Evolutionary conservation across 192 early-diverging fungal genomes (phyloP), one percentile per base, ranked within the genome.

Genomic region (Backusella morwellensis): DNA sequence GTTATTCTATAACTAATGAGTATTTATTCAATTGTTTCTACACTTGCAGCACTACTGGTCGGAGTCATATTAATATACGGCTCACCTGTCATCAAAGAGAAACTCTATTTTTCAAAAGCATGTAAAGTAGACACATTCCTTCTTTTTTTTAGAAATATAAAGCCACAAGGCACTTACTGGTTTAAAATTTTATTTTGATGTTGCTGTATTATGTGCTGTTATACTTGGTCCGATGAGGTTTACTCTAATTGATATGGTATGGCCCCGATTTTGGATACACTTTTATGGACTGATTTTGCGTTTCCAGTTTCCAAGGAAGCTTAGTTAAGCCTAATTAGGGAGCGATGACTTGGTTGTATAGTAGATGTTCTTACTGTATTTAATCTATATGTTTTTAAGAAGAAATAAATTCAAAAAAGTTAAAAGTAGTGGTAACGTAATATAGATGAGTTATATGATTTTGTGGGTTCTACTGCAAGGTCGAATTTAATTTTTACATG

Each of bases 161-260:
- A 23, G 26, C 2, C 8, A 59, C 54, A 26, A 21, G 21, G 11
- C 19, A 59, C 23, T n/a, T 9, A 23, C 26, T 12, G 8, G 34
- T 14, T 68, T 35, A 50, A 11, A 23, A 32, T 6, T 34, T 17
- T n/a, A 26, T 35, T 21, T 63, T 88, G 87, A 96, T 38, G 87
- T 98, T 23, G 91, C 97, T 38, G 94, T 90, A 34, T 70, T 91
- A 15, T 85, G 91, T 72, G 96, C 96, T 6, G 90, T 98, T 32
- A 78, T 91, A 29, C 76, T 97, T 54, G 95, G 96, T 5, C 94
- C 95, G 0, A 75, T 87, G 35, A 90, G 84, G n/a, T 82, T 90
- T n/a, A 89, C 91, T 35, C 81, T 92, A 70, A 78, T 96, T 36
- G 77, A 96, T 78, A 35, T 92, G 26, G 26, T 26, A 26, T 26